These are phyloP conservation scores for Plasmopara halstedii DNA, from an alignment of 352 stramenopile genomes.

Conservation along the genomic window DNA sequence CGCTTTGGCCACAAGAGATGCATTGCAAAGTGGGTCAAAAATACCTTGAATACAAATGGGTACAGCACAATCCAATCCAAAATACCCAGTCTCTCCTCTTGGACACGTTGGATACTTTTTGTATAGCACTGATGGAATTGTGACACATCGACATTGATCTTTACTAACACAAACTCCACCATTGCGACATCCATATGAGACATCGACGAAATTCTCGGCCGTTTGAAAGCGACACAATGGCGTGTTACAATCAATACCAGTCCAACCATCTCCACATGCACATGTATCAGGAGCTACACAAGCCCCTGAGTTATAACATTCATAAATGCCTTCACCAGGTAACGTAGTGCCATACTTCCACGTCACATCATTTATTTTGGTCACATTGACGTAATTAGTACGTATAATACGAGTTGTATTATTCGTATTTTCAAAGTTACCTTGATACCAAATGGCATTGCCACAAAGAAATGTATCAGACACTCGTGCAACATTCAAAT, in stretches of 20 bases:
- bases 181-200: conserved; percentile 85
- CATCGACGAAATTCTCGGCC: conserved; percentile 35
- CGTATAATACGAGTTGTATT: conserved; percentile 63
- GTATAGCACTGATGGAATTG: conserved; percentile 79
- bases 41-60: conserved; percentile 93
- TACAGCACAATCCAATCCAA: conserved; percentile 90
- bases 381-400: conserved; percentile 92
- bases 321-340: conserved; percentile 90
- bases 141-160: conserved; percentile 90
- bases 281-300: conserved; percentile 91
- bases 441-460: conserved; percentile 87
- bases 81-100: conserved; percentile 87
- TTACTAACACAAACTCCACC: conserved; percentile 89
- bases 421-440: conserved; percentile 77
- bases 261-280: conserved; percentile 88
- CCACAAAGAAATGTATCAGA: conserved; percentile 79
- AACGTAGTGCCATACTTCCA: conserved; percentile 57
- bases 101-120: conserved; percentile 63
- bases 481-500: conserved; percentile 44
- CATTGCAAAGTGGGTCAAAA: conserved; percentile 88
- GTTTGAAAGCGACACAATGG: conserved; percentile 87
- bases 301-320: conserved; percentile 90
- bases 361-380: conserved; percentile 51
- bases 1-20: conserved; percentile 30
- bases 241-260: conserved; percentile 91